Base-by-base conservation (phyloP, 768 basidiomycete species). In the Suillus decipiens region DNA sequence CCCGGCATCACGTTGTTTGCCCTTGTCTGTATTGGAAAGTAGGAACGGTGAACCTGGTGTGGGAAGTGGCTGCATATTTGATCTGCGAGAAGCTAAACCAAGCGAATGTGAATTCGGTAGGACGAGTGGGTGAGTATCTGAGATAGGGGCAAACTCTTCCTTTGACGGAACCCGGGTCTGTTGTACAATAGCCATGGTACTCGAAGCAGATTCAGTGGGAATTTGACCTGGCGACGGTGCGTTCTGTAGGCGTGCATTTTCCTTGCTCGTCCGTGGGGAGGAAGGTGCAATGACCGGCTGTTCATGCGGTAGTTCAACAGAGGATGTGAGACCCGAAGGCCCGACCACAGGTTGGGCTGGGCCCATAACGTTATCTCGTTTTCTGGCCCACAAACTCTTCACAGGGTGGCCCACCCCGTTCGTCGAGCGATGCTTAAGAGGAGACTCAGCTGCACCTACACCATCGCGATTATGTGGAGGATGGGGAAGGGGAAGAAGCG, bases 401-500 rank as follows among this genome's bases (percentile, higher is more conserved):
- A 28, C 9, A 15, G 39, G 22, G 37, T 56, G 22, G 15, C 37
- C 22, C 9, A 6, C 37, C 12, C 55, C 24, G 7, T 39, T 56
- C 7, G 55, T 39, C 37, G 55, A 56, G 22, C 37, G 55, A 56
- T 56, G 55, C 22, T 56, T 56, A 36, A 60, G 41, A 11, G 59
- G 59, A 33, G 59, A 60, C 28, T 60, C 59, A 3, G 31, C 33
- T 15, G n/a, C 31, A 31, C 55, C 42, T 55, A 28, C 42, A 28
- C 36, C 22, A 24, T 5, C 39, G 55, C 9, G 14, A 56, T 39
- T 56, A 17, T 4, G 22, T 14, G 15, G 37, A 39, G 54, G 54
- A 36, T n/a, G 34, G 1, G 34, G 36, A 15, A 14, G 55, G n/a
- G 8, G 15, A 39, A 24, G 55, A 24, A 24, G 5, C 39, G 22